Conservation (phyloP, 352 stramenopile genomes). For the Pythium rhizo-oryzae region DNA sequence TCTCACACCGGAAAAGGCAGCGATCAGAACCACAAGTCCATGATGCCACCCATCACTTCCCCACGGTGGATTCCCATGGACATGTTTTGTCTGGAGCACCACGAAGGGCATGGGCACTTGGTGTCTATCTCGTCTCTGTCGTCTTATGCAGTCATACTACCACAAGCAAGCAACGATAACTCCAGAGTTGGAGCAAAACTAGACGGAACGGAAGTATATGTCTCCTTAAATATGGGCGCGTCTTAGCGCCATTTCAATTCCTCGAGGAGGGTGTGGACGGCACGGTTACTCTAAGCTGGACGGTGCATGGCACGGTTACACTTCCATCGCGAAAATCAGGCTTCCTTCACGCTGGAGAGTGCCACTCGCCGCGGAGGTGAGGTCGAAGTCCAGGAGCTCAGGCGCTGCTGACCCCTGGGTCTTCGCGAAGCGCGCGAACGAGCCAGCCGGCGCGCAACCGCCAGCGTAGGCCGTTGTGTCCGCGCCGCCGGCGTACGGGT, state of each 20-base stretch:
- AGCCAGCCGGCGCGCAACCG: conserved; percentile 19
- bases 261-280: not conserved
- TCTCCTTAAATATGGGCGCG: conserved; percentile 3
- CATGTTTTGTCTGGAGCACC: too few relatives aligned
- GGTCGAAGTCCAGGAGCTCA: conserved; percentile 7
- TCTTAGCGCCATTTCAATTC: not conserved
- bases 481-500: conserved; percentile 9
- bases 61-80: too few relatives aligned
- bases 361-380: conserved; percentile 1
- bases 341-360: conserved; percentile 15
- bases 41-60: too few relatives aligned
- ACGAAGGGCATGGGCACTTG: too few relatives aligned
- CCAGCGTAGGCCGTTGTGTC: not conserved
- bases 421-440: conserved; percentile 16
- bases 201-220: too few relatives aligned
- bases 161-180: too few relatives aligned
- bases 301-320: conserved; percentile 4
- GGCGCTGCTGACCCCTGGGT: not conserved
- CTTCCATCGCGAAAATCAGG: conserved; percentile 30
- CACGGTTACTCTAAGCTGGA: not conserved
- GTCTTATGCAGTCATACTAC: too few relatives aligned
- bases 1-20: too few relatives aligned
- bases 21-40: not conserved
- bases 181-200: too few relatives aligned
- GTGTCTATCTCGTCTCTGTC: too few relatives aligned